Base-by-base conservation (phyloP, 1,284 basidiomycete species). In the Anthracocystis panici-leucophaei region DNA sequence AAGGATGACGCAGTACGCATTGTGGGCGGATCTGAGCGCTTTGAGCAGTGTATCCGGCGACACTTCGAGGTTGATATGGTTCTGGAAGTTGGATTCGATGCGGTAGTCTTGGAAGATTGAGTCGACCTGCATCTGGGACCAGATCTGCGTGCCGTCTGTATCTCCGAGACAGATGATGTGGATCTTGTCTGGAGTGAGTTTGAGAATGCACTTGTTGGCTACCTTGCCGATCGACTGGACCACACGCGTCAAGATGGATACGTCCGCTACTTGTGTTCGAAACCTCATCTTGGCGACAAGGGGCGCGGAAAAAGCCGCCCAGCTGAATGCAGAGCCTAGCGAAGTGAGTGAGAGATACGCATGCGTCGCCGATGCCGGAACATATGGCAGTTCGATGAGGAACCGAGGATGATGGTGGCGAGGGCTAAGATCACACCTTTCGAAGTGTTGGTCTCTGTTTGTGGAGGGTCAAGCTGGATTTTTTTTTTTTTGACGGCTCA, bases 41-140 rank as follows among this genome's bases (percentile, higher is more conserved):
- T 80, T 71, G 18, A 79, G 65, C 31, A 86, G 73, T 8, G 79
- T 75, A 38, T 86, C 85, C n/a, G 82, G 79, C 33, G 76, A 57
- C 33, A 86, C 76, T 52, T 86, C 83, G 66, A 86, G 77, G 74
- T 83, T 84, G 74, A 86, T 85, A 62, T 83, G 82, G 74, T 85
- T 85, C 57, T 82, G 70, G 42, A 73, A 76, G 66, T 86, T 85
- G 51, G 83, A 84, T 48, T 86, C 84, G 70, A 86, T 80, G 41
- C 82, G 78, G 51, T 84, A 80, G 16, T 78, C 75, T 1, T 74
- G 63, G 38, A 79, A 68, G 63, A 77, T 64, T 23, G 81, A 80
- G 51, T 81, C 79, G 21, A 63, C 62, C 31, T 78, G 65, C 52
- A 76, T 82, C 60, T 65, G 84, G 72, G 82, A 80, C 83, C 82